Evolutionary conservation across 805 yeast species (phyloP).

Genomic region (Saturnispora sekii): DNA sequence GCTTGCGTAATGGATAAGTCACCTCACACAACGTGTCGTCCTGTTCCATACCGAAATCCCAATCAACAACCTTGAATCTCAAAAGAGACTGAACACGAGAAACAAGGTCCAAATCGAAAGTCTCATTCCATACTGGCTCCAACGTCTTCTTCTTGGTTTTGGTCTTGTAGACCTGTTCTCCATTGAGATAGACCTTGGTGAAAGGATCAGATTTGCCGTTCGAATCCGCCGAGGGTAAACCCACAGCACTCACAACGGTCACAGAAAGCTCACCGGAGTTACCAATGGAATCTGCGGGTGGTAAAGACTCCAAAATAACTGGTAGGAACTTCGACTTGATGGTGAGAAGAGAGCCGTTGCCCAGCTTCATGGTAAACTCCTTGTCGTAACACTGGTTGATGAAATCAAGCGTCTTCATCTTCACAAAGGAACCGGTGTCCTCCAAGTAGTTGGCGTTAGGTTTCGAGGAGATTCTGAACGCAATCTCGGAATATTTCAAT

Average conservation of each 20-base stretch:
- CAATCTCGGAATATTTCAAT: constrained; percentile 51
- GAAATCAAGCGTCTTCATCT: constrained; percentile 57
- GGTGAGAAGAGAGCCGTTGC: constrained; percentile 38
- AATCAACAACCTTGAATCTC: constrained; percentile 58
- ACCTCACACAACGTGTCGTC: constrained; percentile 77
- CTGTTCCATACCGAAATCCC: constrained; percentile 87
- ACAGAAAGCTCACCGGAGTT: constrained; percentile 66
- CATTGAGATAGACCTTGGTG: constrained; percentile 58
- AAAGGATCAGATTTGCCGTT: constrained; percentile 94
- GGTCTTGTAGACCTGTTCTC: constrained; percentile 57
- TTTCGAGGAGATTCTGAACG: constrained; percentile 53
- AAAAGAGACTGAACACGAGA: constrained; percentile 56
- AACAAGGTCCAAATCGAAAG: constrained; percentile 41
- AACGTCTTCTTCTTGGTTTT: constrained; percentile 78
- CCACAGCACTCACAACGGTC: constrained; percentile 52
- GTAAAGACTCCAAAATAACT: constrained; percentile 45
- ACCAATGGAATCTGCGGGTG: constrained; percentile 63
- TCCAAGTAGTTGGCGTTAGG: constrained; percentile 44
- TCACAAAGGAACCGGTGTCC: constrained; percentile 49
- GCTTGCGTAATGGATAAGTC: constrained; percentile 42
- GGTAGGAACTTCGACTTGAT: constrained; percentile 76
- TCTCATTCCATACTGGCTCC: constrained; percentile 85
- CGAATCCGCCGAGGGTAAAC: constrained; percentile 76
- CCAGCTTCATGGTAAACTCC: constrained; percentile 47
- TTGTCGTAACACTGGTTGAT: constrained; percentile 54